Conservation (phyloP, 2,329 filamentous ascomycete species). For the Pseudogymnoascus sp. region DNA sequence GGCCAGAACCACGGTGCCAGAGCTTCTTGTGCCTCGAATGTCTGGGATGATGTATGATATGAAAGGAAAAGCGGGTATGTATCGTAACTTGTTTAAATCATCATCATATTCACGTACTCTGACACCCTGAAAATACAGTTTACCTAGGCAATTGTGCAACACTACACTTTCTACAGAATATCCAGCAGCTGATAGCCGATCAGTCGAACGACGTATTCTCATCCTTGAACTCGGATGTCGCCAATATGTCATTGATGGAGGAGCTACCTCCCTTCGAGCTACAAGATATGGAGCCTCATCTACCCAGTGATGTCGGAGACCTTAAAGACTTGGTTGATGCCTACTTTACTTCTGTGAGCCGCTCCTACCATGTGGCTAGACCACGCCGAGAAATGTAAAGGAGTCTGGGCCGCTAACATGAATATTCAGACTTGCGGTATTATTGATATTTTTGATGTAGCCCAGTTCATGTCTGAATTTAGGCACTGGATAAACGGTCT, state of each 20-base stretch:
- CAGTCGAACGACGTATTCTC: conserved; percentile 13
- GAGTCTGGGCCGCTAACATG: neutral
- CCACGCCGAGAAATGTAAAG: neutral
- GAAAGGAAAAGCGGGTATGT: conserved; percentile 6
- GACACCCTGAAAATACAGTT: conserved; percentile 7
- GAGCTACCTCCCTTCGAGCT: conserved; percentile 4
- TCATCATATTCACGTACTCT: neutral
- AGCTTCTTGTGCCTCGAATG: conserved; percentile 4
- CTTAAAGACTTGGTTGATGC: conserved; percentile 11
- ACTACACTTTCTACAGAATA: conserved; percentile 16
- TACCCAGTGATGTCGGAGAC: conserved; percentile 15
- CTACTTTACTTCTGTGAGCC: neutral
- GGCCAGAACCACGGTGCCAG: neutral
- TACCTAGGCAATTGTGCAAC: conserved; percentile 19
- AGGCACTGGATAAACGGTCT: conserved; percentile 10
- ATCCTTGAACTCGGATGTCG: neutral
- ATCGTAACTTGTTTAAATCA: neutral
- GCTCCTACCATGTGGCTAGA: neutral
- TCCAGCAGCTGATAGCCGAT: conserved; percentile 10
- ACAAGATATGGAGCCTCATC: conserved; percentile 17
- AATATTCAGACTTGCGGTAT: conserved; percentile 12
- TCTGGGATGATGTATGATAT: conserved; percentile 1
- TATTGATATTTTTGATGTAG: conserved; percentile 12
- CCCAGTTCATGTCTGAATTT: neutral
- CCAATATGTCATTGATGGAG: neutral